Base-by-base conservation (phyloP, 371 early-diverging fungal genomes). In the Mucor indicus region DNA sequence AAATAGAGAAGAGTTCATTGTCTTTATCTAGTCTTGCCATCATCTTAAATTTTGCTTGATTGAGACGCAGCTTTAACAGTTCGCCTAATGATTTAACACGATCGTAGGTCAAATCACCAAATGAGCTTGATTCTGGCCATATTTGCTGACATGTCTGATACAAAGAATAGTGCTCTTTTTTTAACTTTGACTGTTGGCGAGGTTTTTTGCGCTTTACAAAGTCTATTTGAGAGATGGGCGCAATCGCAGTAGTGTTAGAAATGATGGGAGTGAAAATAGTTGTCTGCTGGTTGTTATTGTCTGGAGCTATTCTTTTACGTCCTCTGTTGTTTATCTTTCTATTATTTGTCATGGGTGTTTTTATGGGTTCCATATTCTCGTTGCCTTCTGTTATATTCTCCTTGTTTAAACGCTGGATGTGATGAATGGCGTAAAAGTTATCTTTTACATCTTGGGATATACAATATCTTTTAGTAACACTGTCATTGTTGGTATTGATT, bases 11-110 rank as follows among this genome's bases (percentile, higher is more conserved):
- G 6, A 62, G 31, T 17, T 46, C 50, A 22, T 57, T 40, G 16
- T 62, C 47, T 13, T 40, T 37, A 20, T 62, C 54, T 10, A 62
- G 30, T 22, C 23, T 50, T 6, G 51, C 53, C 56, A 64, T 52
- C 50, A 64, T 41, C 43, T 53, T 59, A 23, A 60, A 60, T 24
- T 64, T 64, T 1, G 60, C 64, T 38, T 64, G 64, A 3, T 45
- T 35, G 2, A 64, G 50, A 20, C 64, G 49, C 5, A 64, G 38
- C 33, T 64, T 64, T 12, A 64, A 19, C 12, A 64, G 29, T 15
- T 64, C 35, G 25, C 60, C 55, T 0, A 64, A 11, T 3, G 51
- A 41, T 33, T 52, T 55, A 15, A 64, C 53, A n/a, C 47, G 31
- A 21, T 59, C 50, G 22, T 64, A 56, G 13, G 53, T 53, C 16